Evolutionary conservation across 768 basidiomycete species (phyloP).

Genomic region (Leucocoprinus sp.): DNA sequence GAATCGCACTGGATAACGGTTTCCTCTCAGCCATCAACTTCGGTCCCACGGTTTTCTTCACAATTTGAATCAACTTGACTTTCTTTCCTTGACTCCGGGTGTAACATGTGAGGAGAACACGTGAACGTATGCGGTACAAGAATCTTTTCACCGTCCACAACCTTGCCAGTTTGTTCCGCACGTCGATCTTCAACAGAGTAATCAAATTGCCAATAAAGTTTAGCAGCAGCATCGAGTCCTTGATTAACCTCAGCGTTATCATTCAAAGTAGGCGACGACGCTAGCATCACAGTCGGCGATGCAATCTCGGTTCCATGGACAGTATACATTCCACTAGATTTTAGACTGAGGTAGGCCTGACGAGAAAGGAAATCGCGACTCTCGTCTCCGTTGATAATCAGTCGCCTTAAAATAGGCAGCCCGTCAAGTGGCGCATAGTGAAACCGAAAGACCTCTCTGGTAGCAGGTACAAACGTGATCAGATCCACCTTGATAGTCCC

Average conservation of each 20-base stretch:
- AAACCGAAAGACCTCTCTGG: slow-evolving; percentile 53
- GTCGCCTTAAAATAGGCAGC: slow-evolving; percentile 59
- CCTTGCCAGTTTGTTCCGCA: slow-evolving; percentile 34
- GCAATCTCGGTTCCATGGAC: slow-evolving; percentile 58
- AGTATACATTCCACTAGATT: slow-evolving; percentile 66
- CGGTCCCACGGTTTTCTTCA: slow-evolving; percentile 61
- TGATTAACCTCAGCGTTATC: slow-evolving; percentile 12
- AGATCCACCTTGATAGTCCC: slow-evolving; percentile 34
- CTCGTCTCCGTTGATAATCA: slow-evolving; percentile 61
- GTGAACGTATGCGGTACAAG: slow-evolving; percentile 68
- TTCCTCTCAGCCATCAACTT: slow-evolving; percentile 59
- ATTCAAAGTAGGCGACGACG: slow-evolving; percentile 12
- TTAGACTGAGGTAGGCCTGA: slow-evolving; percentile 63
- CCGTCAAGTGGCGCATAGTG: slow-evolving; percentile 65
- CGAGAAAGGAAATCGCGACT: slow-evolving; percentile 68
- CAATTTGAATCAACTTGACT: slow-evolving; percentile 57
- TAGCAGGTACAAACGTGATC: slow-evolving; percentile 58
- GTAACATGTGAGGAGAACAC: slow-evolving; percentile 63
- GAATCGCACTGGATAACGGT: slow-evolving; percentile 33
- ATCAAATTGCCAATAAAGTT: slow-evolving; percentile 69
- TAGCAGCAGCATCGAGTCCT: slow-evolving; percentile 25
- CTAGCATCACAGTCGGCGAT: slow-evolving; percentile 13
- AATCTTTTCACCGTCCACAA: slow-evolving; percentile 60
- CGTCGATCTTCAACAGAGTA: slow-evolving; percentile 64
- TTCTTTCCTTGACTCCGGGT: slow-evolving; percentile 58